A percentile compares a stretch with the other conserved stretches of the same genome.
phyloP scores from a whole-genome alignment of 176 grass and related monocot species.

The Bothriochloa decipiens region DNA sequence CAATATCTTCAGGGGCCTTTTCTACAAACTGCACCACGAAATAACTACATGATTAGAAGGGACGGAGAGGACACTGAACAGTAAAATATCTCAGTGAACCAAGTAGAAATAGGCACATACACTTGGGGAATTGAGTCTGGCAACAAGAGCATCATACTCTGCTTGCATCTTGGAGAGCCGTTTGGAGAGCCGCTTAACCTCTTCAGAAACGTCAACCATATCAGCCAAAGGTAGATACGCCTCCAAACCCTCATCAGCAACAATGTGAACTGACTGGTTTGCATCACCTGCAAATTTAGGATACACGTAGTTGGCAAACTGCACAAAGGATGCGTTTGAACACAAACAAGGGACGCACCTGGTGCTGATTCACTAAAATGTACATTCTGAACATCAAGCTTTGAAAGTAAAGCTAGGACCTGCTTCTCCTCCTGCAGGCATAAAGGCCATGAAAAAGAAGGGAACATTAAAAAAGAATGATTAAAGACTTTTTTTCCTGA shows the following conservation, averaged over 20 bases:
- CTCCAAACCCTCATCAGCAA: constrained; percentile 82
- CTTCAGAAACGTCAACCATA: constrained; percentile 89
- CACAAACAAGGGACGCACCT: constrained; percentile 43
- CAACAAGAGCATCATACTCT: constrained; percentile 82
- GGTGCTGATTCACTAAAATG: constrained; percentile 78
- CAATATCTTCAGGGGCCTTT: constrained; percentile 88
- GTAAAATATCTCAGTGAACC: neutral
- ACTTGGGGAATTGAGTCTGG: constrained; percentile 71
- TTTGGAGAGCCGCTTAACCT: constrained; percentile 84
- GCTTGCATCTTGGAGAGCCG: constrained; percentile 92
- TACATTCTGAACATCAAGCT: constrained; percentile 77
- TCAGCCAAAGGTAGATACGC: constrained; percentile 90
- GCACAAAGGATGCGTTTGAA: neutral
- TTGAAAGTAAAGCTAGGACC: constrained; percentile 76
- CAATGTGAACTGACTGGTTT: constrained; percentile 93
- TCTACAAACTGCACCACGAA: constrained; percentile 68
- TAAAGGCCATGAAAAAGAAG: neutral
- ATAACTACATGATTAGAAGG: neutral
- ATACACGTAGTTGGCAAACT: constrained; percentile 7
- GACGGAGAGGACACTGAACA: neutral
- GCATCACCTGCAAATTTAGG: constrained; percentile 57
- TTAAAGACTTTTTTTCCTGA: neutral
- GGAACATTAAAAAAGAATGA: neutral
- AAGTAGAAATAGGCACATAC: constrained; percentile 46
- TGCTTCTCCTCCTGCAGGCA: constrained; percentile 79